Conservation (phyloP, 176 grass and related monocot species). For the Elymus sibiricus region DNA sequence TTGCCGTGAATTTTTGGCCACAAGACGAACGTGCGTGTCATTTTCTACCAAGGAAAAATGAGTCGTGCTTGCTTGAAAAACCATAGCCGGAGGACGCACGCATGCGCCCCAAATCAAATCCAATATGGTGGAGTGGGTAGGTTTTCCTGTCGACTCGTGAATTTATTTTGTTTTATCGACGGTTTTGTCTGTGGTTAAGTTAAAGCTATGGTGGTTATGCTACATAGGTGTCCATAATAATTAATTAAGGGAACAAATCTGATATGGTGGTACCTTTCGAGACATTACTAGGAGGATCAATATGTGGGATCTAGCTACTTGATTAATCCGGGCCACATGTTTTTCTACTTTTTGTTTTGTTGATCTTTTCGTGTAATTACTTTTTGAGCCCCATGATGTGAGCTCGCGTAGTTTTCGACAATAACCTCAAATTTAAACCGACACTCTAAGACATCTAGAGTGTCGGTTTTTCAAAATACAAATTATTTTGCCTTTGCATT, state of each 20-base stretch:
- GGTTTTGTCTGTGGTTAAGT: not conserved
- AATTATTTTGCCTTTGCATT: no score
- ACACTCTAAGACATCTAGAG: not conserved
- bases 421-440: not conserved
- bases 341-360: not conserved
- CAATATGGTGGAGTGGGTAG: not conserved
- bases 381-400: not conserved
- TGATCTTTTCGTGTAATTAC: not conserved
- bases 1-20: not conserved
- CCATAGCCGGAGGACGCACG: not conserved
- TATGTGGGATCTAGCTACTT: not conserved
- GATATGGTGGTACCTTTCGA: not conserved
- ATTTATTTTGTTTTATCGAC: not conserved
- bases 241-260: not conserved
- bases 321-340: not conserved
- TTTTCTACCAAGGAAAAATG: not conserved
- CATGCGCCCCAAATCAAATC: not conserved
- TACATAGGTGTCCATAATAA: not conserved
- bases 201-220: not conserved
- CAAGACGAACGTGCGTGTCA: not conserved
- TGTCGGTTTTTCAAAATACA: no score
- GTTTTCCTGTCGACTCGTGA: not conserved
- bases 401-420: not conserved
- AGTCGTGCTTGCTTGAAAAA: not conserved
- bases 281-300: not conserved